Evolutionary conservation across 106 monocot genomes (phyloP), one percentile per base, ranked within the genome.

Genomic region (Platanthera guangdongensis): DNA sequence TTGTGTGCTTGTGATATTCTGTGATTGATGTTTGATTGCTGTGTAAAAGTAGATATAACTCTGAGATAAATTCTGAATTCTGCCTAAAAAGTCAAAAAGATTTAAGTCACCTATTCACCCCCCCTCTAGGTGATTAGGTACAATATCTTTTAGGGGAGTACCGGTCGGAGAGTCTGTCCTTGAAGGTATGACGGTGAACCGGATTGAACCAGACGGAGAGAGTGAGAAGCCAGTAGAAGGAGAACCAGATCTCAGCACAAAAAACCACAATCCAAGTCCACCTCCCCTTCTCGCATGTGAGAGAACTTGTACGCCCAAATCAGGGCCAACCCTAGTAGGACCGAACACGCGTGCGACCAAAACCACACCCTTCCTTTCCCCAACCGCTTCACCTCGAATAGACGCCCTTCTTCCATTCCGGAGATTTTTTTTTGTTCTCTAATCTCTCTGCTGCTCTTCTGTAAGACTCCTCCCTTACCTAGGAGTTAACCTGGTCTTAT

Each of bases 151-250:
- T n/a, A n/a, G n/a, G 39, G 39, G 39, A 39, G 0, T 18, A 88
- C 86, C 84, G 84, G 5, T 75, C 53, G 9, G 82, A 77, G 57
- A 92, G 85, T 70, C 79, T 84, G 47, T 83, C 72, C 65, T 78
- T 86, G 88, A 80, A 91, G 73, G 88, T 84, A 50, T 8, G 46
- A 52, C 76, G 78, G 59, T 81, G 79, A 53, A 74, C 39, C 51
- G 86, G 84, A 46, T 79, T 84, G 88, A 86, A 91, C 9, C 91
- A 80, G 19, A 82, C 84, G 22, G 86, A 86, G 48, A 79, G 84
- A 7, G 86, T 91, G 73, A 91, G 59, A 46, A 88, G 45, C 88
- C 88, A 88, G 82, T 91, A 91, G 75, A 88, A 73, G 3, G 76
- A 81, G 52, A 80, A 91, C 87, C 84, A 88, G 25, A 91, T 54